Evolutionary conservation across 2,329 filamentous ascomycete genomes (phyloP), one percentile per base, ranked within the genome.

Genomic region (Fusarium sp.): DNA sequence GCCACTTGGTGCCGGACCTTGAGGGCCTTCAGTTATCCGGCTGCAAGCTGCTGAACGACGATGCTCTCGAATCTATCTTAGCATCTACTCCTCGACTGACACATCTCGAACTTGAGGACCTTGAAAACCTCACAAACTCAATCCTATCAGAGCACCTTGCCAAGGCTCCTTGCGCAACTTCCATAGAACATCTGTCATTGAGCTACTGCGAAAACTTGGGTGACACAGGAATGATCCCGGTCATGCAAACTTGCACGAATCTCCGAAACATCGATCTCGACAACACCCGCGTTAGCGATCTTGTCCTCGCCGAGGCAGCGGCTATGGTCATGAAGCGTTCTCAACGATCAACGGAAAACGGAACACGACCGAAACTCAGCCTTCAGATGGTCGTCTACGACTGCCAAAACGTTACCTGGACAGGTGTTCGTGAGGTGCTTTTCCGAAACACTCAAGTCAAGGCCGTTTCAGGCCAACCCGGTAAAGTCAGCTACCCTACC

Each of bases 401-500:
- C 81, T 98, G 95, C 78, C 89, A 91, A 70, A 93, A 95, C 74
- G 89, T 98, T 5, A 97, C 93, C 2, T 98, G 95, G 95, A 92
- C 93, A 0, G 95, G 95, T 30, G 88, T 98, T 40, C 90, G 92
- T 50, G 93, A 97, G 79, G 88, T 98, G 2, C 84, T 98, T 4
- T 94, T 90, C 16, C 89, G 92, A 71, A 98, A 99, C 76, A 89
- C 93, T 13, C 92, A 94, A 74, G 85, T 93, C 46, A 87, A 86
- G 30, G 87, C 86, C 18, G 84, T 85, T 5, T 65, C 78, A 23
- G 79, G 78, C 12, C 78, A 80, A 23, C 76, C 80, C 16, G 77
- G 74, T 32, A 75, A 74, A 49, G 72, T 85, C 12, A 86, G 86
- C 0, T 94, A 90, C 73, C 92, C 93, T 0, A 88, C 89, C 2